Conservation (phyloP, 257 asterid species). For the Petunia secreta region DNA sequence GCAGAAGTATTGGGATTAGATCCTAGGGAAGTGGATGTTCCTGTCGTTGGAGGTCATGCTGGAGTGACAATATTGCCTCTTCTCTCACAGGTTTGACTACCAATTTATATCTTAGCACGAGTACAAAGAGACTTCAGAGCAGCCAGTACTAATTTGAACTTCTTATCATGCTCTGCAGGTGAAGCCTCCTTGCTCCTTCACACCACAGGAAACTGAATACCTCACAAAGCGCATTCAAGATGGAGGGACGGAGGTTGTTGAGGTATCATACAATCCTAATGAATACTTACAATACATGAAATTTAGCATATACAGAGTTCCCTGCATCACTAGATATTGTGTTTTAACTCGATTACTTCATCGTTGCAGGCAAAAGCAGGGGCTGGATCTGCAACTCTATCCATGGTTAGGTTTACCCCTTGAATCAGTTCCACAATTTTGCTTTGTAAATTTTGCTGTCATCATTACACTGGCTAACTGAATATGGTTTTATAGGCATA, state of each 20-base stretch:
- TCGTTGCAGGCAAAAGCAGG: slow-evolving; percentile 92
- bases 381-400: slow-evolving; percentile 97
- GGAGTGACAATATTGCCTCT: slow-evolving; percentile 90
- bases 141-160: neutral
- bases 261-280: slow-evolving; percentile 43
- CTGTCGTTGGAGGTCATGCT: slow-evolving; percentile 95
- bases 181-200: slow-evolving; percentile 78
- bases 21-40: slow-evolving; percentile 88
- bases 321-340: no score
- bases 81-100: slow-evolving; percentile 73
- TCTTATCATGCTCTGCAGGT: slow-evolving; percentile 40
- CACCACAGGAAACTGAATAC: slow-evolving; percentile 65
- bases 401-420: slow-evolving; percentile 59
- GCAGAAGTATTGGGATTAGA: slow-evolving; percentile 91
- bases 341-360: neutral
- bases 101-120: neutral
- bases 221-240: slow-evolving; percentile 89
- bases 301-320: no score
- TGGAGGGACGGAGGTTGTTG: slow-evolving; percentile 97
- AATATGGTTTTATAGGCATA: slow-evolving; percentile 58
- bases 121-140: no score
- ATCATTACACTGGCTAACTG: no score
- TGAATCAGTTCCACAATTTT: neutral
- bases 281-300: neutral
- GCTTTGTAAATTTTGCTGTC: no score